Evolutionary conservation across 352 stramenopile genomes (phyloP).

Genomic region (Phytophthora cryptogea): DNA sequence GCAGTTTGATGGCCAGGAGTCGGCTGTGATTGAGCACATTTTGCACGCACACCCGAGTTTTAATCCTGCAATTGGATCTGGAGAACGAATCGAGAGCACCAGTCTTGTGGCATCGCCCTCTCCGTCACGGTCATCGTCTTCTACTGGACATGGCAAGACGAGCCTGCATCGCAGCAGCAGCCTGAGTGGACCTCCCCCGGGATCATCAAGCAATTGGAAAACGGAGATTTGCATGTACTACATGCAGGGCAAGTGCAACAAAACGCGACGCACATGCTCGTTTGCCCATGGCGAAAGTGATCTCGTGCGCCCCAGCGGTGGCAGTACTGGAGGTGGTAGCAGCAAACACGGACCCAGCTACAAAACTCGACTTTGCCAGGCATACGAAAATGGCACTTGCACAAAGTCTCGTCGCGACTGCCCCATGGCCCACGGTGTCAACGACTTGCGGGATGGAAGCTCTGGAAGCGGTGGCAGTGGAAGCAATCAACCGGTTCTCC

Average conservation of each 20-base stretch:
- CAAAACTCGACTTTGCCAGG: conserved; percentile 83
- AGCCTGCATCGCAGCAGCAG: conserved; percentile 42
- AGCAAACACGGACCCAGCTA: conserved; percentile 49
- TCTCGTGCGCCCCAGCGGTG: conserved; percentile 49
- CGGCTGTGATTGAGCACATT: conserved; percentile 66
- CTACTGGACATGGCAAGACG: conserved; percentile 29
- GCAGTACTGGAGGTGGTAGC: conserved; percentile 6
- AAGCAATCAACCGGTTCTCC: conserved; percentile 37
- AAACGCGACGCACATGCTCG: conserved; percentile 84
- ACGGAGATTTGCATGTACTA: conserved; percentile 92
- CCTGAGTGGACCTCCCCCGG: conserved; percentile 26
- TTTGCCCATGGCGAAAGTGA: conserved; percentile 88
- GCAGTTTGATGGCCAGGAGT: conserved; percentile 53
- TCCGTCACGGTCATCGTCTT: conserved; percentile 30
- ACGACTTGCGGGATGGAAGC: conserved; percentile 64
- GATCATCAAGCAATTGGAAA: conserved; percentile 79
- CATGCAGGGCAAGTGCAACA: conserved; percentile 90
- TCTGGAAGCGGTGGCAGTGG: conserved; percentile 17
- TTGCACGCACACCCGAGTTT: conserved; percentile 73
- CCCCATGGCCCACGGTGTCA: conserved; percentile 75
- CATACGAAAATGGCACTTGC: conserved; percentile 76
- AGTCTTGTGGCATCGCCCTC: conserved; percentile 24
- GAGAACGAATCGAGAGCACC: conserved; percentile 28
- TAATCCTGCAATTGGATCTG: conserved; percentile 51
- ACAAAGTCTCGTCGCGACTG: conserved; percentile 80